Base-by-base conservation (phyloP, 495 filamentous ascomycete species). In the Podospora pseudocomata region DNA sequence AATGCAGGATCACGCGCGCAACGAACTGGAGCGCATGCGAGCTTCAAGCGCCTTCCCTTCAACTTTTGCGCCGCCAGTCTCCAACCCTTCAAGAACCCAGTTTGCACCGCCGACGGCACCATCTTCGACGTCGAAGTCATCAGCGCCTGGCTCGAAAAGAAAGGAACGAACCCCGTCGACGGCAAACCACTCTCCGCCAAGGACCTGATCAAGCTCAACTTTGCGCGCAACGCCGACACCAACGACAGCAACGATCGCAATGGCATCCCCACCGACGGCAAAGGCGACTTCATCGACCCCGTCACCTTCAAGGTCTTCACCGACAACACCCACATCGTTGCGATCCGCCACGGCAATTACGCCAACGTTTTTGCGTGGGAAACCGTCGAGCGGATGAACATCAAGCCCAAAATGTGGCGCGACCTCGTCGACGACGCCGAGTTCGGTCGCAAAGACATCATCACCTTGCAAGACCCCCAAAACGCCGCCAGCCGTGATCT, bases 231-330 rank as follows among this genome's bases (percentile, higher is more conserved):
- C 78, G 94, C 92, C 64, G 90, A 94, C 63, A 76, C 79, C 65
- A 76, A 80, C 65, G 76, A 75, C 0, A 73, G 78, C 56, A 79
- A 74, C 63, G 78, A 78, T 3, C 76, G 76, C 60, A 72, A 72
- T 58, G 76, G 75, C 62, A 70, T 69, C 55, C 74, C 76, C 0
- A 77, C 78, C 56, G 80, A 81, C 63, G 80, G 79, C 61, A 80
- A 84, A 65, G 92, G 89, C 65, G 96, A 99, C 72, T 92, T 92
- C 71, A 91, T 97, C 69, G 95, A 99, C 76, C 95, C 95, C 1
- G 94, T 99, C 23, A 97, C 92, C 3, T 98, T 90, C 83, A 99
- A 99, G 80, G 89, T 95, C 13, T 89, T 99, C 71, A 99, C 95
- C 53, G 93, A 99, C 76, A 98, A 97, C 77, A 97, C 96, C 9